phyloP scores from a whole-genome alignment of 164 flowering plant species.

The Taxillus chinensis region DNA sequence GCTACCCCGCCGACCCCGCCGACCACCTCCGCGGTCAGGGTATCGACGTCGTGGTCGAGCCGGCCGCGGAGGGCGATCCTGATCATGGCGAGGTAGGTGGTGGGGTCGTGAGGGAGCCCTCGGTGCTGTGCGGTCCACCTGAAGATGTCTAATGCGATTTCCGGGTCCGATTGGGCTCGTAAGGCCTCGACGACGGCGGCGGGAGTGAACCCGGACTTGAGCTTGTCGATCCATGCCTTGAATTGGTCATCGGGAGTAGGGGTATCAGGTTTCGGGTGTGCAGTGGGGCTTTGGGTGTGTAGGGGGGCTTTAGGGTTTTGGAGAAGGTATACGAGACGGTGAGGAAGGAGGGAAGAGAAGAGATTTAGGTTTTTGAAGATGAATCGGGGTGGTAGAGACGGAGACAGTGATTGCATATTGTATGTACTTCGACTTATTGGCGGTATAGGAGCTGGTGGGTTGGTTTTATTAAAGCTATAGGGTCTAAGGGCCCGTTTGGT shows the following conservation, averaged over 20 bases:
- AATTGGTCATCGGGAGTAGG: slow-evolving; percentile 61
- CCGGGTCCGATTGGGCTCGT: slow-evolving; percentile 66
- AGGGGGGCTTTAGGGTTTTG: background rate
- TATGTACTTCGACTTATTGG: too few relatives aligned
- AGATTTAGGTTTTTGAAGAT: background rate
- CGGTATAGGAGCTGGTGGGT: too few relatives aligned
- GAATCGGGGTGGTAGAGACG: background rate
- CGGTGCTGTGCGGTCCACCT: slow-evolving; percentile 81
- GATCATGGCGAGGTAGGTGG: slow-evolving; percentile 58
- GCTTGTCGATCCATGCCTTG: slow-evolving; percentile 59
- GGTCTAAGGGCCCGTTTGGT: too few relatives aligned
- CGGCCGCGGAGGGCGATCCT: slow-evolving; percentile 25
- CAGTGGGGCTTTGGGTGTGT: background rate
- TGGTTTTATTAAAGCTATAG: too few relatives aligned
- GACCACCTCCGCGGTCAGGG: slow-evolving; percentile 65
- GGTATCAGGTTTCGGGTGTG: slow-evolving; percentile 8
- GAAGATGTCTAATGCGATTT: slow-evolving; percentile 85
- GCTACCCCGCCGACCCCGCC: slow-evolving; percentile 59
- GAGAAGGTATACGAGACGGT: background rate
- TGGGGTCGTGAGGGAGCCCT: slow-evolving; percentile 49
- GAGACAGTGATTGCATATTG: too few relatives aligned
- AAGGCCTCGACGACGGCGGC: slow-evolving; percentile 55
- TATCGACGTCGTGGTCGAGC: slow-evolving; percentile 38
- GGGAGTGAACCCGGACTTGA: slow-evolving; percentile 70
- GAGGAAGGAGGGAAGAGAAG: background rate